These are phyloP conservation scores for Thinopyrum elongatum DNA, from an alignment of 176 grass and related monocot genomes.

Conservation along the genomic window DNA sequence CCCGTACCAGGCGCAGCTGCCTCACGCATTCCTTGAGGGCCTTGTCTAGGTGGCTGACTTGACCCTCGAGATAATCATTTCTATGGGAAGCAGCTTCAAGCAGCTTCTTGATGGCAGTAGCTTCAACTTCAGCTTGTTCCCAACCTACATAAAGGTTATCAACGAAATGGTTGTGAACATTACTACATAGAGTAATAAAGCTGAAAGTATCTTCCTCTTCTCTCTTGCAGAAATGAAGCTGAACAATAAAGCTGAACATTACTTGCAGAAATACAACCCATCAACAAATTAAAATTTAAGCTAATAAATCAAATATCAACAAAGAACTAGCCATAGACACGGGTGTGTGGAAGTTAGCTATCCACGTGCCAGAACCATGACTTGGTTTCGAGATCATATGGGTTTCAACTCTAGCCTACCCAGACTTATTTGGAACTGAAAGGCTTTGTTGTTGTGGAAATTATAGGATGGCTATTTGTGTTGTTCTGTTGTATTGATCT, in stretches of 20 bases:
- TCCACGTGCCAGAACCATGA: too few species aligned
- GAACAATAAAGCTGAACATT: background rate
- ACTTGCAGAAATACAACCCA: constrained; percentile 8
- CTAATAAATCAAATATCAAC: background rate
- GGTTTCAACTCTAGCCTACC: too few species aligned
- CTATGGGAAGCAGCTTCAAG: constrained; percentile 73
- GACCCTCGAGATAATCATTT: constrained; percentile 74
- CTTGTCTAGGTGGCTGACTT: constrained; percentile 65
- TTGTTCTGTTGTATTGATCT: too few species aligned
- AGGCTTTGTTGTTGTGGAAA: too few species aligned
- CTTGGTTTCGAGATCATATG: too few species aligned
- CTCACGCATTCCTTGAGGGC: constrained; percentile 96
- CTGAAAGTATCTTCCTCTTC: background rate
- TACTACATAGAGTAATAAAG: constrained; percentile 22
- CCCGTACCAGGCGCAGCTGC: constrained; percentile 67
- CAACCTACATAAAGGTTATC: constrained; percentile 60
- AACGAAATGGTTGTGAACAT: constrained; percentile 12
- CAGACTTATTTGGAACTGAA: too few species aligned
- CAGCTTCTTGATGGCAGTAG: constrained; percentile 58
- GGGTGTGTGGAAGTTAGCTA: too few species aligned
- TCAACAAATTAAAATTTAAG: background rate
- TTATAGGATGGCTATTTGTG: too few species aligned
- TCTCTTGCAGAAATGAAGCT: background rate
- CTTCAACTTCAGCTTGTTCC: constrained; percentile 92
- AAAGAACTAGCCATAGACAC: too few species aligned